Conservation (phyloP, 345 rosid species). For the Acer saccharum region DNA sequence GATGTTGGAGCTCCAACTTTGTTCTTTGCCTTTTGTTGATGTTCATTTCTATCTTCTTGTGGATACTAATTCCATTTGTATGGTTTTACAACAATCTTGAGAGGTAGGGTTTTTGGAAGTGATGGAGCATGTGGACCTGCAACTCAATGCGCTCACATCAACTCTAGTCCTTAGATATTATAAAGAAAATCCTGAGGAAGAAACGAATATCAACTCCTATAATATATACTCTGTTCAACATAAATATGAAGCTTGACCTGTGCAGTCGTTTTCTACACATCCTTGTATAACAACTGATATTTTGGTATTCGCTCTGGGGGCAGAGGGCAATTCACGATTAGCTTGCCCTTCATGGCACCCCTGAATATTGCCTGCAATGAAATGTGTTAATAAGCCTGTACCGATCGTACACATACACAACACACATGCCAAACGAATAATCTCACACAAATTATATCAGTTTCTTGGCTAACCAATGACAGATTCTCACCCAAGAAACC, state of each 20-base stretch:
- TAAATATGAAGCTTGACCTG: not conserved
- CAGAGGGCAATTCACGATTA: slow-evolving; percentile 75
- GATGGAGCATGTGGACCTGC: too few species aligned
- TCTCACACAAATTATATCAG: not conserved
- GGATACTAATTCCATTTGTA: too few species aligned
- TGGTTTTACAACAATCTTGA: too few species aligned
- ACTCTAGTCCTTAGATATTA: not conserved
- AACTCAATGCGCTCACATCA: not conserved
- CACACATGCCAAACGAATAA: not conserved
- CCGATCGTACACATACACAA: not conserved
- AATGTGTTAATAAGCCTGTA: not conserved
- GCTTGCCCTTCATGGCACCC: slow-evolving; percentile 97
- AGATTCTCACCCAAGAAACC: not conserved
- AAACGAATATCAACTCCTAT: too few species aligned
- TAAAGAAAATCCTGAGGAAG: not conserved
- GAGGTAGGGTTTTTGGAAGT: too few species aligned
- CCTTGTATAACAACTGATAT: slow-evolving; percentile 77
- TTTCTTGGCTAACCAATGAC: not conserved
- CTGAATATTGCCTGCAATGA: slow-evolving; percentile 69
- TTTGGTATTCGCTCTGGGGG: slow-evolving; percentile 83
- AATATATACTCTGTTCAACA: not conserved
- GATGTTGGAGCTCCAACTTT: too few species aligned
- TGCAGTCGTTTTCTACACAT: slow-evolving; percentile 34
- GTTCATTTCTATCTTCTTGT: too few species aligned
- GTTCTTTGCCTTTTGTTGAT: too few species aligned